These are phyloP conservation scores for Cyclotella cryptica DNA, from an alignment of 108 stramenopile species.

Conservation along the genomic window DNA sequence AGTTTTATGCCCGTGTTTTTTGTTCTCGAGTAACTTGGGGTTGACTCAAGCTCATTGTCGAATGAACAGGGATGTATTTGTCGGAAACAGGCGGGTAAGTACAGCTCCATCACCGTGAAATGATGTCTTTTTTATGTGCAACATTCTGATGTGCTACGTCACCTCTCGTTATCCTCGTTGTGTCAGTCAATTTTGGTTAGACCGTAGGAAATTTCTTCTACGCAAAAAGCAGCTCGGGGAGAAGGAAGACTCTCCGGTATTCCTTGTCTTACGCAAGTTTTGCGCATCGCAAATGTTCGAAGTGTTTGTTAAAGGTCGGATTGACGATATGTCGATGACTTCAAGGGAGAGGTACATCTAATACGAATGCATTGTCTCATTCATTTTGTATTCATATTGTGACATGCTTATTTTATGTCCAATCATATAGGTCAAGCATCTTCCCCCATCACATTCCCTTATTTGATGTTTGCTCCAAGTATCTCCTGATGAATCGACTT, in stretches of 20 bases:
- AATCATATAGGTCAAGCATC: constrained; percentile 27
- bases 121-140: too few relatives aligned
- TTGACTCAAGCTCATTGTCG: too few relatives aligned
- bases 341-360: constrained; percentile 32
- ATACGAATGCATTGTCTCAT: neutral
- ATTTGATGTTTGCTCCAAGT: constrained; percentile 72
- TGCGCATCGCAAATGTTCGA: constrained; percentile 83
- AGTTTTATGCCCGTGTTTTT: neutral
- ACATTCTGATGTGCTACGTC: neutral
- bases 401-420: too few relatives aligned
- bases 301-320: constrained; percentile 73
- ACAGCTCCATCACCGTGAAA: too few relatives aligned
- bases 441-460: constrained; percentile 73
- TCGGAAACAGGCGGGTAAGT: constrained; percentile 32
- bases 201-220: constrained; percentile 74
- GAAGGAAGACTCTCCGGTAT: constrained; percentile 73
- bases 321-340: constrained; percentile 69
- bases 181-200: constrained; percentile 53
- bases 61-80: constrained; percentile 46
- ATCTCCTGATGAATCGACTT: constrained; percentile 66
- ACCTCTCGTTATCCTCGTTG: neutral
- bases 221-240: constrained; percentile 77
- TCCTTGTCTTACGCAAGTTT: constrained; percentile 74
- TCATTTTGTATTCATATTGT: neutral
- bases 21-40: neutral